Conservation (phyloP, 1,284 basidiomycete genomes). For the Ganoderma boninense region DNA sequence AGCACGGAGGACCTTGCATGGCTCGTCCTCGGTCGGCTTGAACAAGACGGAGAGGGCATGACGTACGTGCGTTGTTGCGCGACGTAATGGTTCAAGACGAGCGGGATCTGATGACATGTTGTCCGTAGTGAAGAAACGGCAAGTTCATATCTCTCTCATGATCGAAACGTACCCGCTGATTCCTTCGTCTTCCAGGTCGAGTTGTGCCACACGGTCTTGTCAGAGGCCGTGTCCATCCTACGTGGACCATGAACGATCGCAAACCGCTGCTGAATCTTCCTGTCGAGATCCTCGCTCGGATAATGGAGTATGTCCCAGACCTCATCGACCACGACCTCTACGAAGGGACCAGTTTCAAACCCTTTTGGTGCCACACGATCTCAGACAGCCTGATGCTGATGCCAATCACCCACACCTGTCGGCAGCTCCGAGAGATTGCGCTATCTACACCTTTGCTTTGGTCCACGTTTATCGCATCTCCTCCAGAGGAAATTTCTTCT, state of each 20-base stretch:
- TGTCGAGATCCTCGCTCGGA: neutral
- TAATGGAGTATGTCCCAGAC: neutral
- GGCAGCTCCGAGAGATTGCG: conserved; percentile 1
- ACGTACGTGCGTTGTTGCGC: neutral
- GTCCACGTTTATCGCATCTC: conserved; percentile 4
- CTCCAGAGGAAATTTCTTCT: neutral
- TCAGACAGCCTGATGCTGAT: conserved; percentile 7
- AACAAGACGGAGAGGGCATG: neutral
- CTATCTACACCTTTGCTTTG: conserved; percentile 11
- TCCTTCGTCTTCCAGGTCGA: neutral
- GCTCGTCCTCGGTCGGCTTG: neutral
- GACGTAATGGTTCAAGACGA: neutral
- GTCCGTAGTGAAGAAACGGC: neutral
- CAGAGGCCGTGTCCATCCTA: neutral
- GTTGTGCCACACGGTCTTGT: neutral
- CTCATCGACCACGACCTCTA: neutral
- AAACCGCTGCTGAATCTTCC: conserved; percentile 7
- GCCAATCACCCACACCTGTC: conserved; percentile 10
- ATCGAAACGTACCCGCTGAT: neutral
- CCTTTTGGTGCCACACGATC: neutral
- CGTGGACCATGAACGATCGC: neutral
- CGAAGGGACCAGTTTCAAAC: neutral
- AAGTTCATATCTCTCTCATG: neutral
- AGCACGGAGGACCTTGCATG: conserved; percentile 2
- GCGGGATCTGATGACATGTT: neutral